Evolutionary conservation across 1,284 basidiomycete species (phyloP).

Genomic region (Volvariella volvacea): DNA sequence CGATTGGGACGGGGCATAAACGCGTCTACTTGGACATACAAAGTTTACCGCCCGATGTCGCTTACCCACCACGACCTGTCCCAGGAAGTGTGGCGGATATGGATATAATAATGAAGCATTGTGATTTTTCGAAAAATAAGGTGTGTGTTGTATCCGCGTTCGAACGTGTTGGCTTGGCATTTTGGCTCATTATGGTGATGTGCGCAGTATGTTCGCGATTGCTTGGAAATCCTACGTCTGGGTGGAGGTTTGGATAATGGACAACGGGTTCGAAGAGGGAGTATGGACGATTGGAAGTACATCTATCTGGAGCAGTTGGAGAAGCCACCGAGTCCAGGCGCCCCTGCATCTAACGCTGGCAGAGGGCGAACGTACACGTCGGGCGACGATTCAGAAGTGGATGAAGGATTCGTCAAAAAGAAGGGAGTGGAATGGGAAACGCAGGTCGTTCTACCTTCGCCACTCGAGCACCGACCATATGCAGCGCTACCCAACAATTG

Average conservation of each 20-base stretch:
- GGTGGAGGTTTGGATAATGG: conserved; percentile 70
- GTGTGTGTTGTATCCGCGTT: conserved; percentile 29
- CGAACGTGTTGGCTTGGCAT: too few species aligned
- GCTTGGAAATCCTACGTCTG: conserved; percentile 65
- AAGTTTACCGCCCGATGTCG: conserved; percentile 37
- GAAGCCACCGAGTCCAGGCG: conserved; percentile 12
- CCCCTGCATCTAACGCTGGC: background rate
- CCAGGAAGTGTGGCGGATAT: conserved; percentile 65
- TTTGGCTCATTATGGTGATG: background rate
- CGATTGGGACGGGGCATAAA: conserved; percentile 47
- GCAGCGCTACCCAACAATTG: conserved; percentile 51
- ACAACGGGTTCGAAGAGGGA: conserved; percentile 49
- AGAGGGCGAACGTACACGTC: conserved; percentile 30
- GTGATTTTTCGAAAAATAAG: conserved; percentile 62
- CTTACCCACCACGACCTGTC: conserved; percentile 61
- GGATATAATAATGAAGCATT: conserved; percentile 66
- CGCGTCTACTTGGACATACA: conserved; percentile 57
- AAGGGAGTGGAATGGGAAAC: conserved; percentile 33
- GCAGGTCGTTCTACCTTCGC: conserved; percentile 24
- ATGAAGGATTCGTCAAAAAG: conserved; percentile 35
- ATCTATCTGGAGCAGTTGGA: conserved; percentile 50
- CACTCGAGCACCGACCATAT: conserved; percentile 43
- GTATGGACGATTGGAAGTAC: conserved; percentile 59
- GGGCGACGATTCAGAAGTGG: conserved; percentile 22
- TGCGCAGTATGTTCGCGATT: conserved; percentile 66